Base-by-base conservation (phyloP, 306 rosid genomes). In the Acmispon strigosus region DNA sequence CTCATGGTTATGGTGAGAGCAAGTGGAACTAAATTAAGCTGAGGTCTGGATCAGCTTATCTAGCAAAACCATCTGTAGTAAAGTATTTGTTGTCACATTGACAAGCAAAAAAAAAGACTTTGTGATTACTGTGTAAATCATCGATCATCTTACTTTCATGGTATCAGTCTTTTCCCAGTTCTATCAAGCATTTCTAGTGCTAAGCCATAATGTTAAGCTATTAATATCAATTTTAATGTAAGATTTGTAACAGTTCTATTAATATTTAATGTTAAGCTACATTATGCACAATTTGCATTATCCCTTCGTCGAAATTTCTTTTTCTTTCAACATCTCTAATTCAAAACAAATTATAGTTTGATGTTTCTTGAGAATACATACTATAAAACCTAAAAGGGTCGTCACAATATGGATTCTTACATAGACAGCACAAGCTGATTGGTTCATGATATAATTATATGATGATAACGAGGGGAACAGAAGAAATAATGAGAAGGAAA, bases 41-140 rank as follows among this genome's bases (percentile, higher is more conserved):
- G 86, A 70, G 76, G 70, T 79, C 84, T 56, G 81, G 74, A 74
- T 79, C 91, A 69, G 83, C 83, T 78, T 75, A 61, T 52, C 6
- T 29, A 10, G 75, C 76, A 42, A 83, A 16, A 4, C 3, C 22
- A 12, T 20, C 18, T 19, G 13, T 50, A 20, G 34, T 36, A 15
- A 9, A 54, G 48, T 34, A 18, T 42, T 14, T 7, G n/a, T 45
- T 42, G 8, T 41, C 5, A 9, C 36, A 7, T 61, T 61, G 42
- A 14, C 44, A 5, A 32, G 3, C 10, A 44, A 70, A 36, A 60
- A 44, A 70, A 36, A 60, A 3, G 49, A 61, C 50, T 10, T 10
- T 79, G 79, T 34, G 51, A 73, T 19, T 68, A 44, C 36, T 58
- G 54, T 44, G 49, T 48, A 50, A 47, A 57, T 72, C 24, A 64